Percentiles rank a stretch among this genome's conserved stretches.
phyloP scores from a whole-genome alignment of 2,329 filamentous ascomycete genomes.

The Harringtonia lauricola region DNA sequence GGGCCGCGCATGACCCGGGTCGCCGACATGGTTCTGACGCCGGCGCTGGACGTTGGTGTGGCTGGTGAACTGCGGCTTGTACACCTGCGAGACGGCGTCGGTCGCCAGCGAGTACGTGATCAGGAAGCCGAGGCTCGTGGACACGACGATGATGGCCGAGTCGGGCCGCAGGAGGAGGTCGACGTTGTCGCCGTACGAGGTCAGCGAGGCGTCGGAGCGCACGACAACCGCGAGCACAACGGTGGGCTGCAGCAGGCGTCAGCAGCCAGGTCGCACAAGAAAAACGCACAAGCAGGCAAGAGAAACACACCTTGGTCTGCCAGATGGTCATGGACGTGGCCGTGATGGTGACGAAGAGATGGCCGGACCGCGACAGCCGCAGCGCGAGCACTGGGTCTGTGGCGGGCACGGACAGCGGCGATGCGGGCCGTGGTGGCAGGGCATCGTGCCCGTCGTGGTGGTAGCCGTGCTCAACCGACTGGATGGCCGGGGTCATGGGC shows the following conservation, averaged over 20 bases:
- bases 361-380: conserved; percentile 66
- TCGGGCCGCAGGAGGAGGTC: conserved; percentile 82
- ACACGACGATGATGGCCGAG: conserved; percentile 82
- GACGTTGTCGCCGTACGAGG: conserved; percentile 75
- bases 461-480: conserved; percentile 45
- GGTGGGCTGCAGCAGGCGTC: conserved; percentile 58
- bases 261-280: not conserved
- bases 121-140: conserved; percentile 74
- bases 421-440: conserved; percentile 14
- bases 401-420: conserved; percentile 24
- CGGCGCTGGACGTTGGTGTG: conserved; percentile 52
- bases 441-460: conserved; percentile 20
- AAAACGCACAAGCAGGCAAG: not conserved
- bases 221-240: conserved; percentile 78
- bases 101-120: conserved; percentile 90
- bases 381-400: conserved; percentile 63
- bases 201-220: conserved; percentile 68
- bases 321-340: conserved; percentile 79
- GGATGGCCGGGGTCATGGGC: conserved; percentile 45
- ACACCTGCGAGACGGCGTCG: conserved; percentile 72
- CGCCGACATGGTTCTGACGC: conserved; percentile 49
- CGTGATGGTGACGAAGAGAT: conserved; percentile 80
- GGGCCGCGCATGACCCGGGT: conserved; percentile 40
- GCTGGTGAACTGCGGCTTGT: conserved; percentile 69
- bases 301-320: conserved; percentile 86